Base-by-base conservation (phyloP, 805 yeast genomes). In the Ogataea methanolica region DNA sequence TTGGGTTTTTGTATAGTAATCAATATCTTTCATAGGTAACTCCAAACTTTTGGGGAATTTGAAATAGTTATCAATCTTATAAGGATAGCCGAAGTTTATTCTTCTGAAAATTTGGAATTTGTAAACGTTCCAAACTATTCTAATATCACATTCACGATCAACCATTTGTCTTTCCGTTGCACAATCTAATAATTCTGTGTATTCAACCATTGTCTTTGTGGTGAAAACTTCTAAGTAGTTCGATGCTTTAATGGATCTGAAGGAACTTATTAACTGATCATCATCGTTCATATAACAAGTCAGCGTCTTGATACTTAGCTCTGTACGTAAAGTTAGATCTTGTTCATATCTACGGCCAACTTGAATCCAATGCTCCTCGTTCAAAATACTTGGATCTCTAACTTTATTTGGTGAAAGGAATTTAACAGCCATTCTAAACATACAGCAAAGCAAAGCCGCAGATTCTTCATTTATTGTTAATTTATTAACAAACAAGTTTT, bases 111-210 rank as follows among this genome's bases (percentile, higher is more conserved):
- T 63, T 44, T 65, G 63, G 42, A 66, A 52, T 47, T 64, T 67
- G 69, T 70, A 73, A 6, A 66, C 60, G 5, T 65, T 62, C 76
- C 76, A 73, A 12, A 71, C 49, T 3, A 65, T 52, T 48, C 75
- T 55, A 8, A 67, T 44, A 36, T 61, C 46, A 41, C 61, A 56
- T 46, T 71, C 73, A 39, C 72, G 60, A 33, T 62, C 65, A 8
- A 63, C 43, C 2, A 67, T 51, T 47, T 70, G 74, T 38, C 61
- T 58, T 47, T 61, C 62, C 1, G 72, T 63, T 2, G 65, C 59
- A 16, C 57, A 47, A 6, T 46, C 51, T 3, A 66, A 46, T 45
- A 60, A 53, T 3, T 57, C 59, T 11, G 49, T 38, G 54, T 65
- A 67, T 36, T 67, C 68, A 6, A 41, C 46, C 8, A 31, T 23